phyloP scores from a whole-genome alignment of 1,284 basidiomycete genomes.

The Malassezia restricta region DNA sequence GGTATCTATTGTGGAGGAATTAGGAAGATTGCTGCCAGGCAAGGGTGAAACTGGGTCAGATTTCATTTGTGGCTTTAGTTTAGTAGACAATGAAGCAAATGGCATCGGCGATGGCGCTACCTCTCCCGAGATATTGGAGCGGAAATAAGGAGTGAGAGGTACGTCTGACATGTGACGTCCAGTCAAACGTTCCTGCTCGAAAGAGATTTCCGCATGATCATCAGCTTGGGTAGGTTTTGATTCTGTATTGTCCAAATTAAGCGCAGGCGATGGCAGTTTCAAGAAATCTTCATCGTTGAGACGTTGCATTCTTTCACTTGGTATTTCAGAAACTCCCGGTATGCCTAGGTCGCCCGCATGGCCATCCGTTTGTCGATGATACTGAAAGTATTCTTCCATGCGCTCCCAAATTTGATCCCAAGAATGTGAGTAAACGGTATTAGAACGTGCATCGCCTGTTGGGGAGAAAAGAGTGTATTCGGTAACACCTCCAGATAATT shows the following conservation, averaged over 20 bases:
- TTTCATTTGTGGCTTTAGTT: neutral
- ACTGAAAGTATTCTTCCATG: conserved; percentile 31
- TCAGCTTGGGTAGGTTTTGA: neutral
- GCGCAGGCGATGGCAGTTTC: conserved; percentile 35
- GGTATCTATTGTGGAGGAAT: neutral
- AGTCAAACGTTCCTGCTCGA: conserved; percentile 28
- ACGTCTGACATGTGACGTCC: conserved; percentile 39
- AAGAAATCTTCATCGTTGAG: conserved; percentile 20
- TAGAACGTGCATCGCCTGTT: conserved; percentile 19
- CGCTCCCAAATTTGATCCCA: conserved; percentile 28
- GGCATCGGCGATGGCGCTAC: neutral
- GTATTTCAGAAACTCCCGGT: neutral
- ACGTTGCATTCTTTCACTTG: neutral
- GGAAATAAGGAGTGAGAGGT: conserved; percentile 32
- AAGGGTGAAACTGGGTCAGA: neutral
- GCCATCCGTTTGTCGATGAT: conserved; percentile 30
- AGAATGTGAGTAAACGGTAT: conserved; percentile 16
- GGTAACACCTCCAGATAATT: conserved; percentile 39
- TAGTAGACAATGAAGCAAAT: neutral
- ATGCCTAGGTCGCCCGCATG: conserved; percentile 36
- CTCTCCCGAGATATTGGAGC: neutral
- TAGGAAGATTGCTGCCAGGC: neutral
- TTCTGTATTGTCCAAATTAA: conserved; percentile 11
- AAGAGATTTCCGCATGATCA: neutral
- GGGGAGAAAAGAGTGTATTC: conserved; percentile 41